Evolutionary conservation across 2,329 filamentous ascomycete species (phyloP), one percentile per base, ranked within the genome.

Genomic region (Clonostachys chloroleuca): DNA sequence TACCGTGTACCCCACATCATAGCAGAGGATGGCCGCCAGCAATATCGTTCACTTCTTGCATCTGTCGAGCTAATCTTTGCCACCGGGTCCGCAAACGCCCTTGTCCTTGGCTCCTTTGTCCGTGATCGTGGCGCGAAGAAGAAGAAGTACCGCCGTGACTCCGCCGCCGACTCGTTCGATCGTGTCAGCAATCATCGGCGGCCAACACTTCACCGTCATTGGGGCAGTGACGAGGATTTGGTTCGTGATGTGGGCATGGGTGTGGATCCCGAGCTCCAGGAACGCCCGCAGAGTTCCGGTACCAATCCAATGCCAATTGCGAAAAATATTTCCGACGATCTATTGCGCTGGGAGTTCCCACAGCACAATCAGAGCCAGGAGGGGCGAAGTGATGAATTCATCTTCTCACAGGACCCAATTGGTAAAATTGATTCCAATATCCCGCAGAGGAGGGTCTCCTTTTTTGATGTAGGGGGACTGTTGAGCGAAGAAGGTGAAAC

Each of bases 81-180:
- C 6, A 89, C 92, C 0, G 83, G 84, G 0, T 87, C 95, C 1
- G 89, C 92, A 12, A 99, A 97, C 62, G 85, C 87, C 4, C 77
- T 99, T 17, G 88, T 96, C 1, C 80, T 99, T 4, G 92, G 92
- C 12, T 95, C 92, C 0, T 97, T 97, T 59, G 83, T 97, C 30
- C 82, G 92, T 13, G 92, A 97, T 62, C 81, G 89, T 46, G 94
- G 94, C 24, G 73, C 91, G 39, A 97, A 97, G 74, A 96, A 95
- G 67, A 78, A 79, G 48, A 94, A 90, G 61, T 96, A 88, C 69
- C 85, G 86, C 46, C 78, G 81, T 51, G 75, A 75, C 14, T 82
- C 84, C 2, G 69, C 78, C 5, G 77, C 78, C 40, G 81, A 82
- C 39, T 91, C 87, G 2, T 69, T 86, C 37, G 84, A 82, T 44